A percentile compares a stretch with the other conserved stretches of the same genome.
Conservation (phyloP, 2,329 filamentous ascomycete genomes). For the Seiridium cupressi region DNA sequence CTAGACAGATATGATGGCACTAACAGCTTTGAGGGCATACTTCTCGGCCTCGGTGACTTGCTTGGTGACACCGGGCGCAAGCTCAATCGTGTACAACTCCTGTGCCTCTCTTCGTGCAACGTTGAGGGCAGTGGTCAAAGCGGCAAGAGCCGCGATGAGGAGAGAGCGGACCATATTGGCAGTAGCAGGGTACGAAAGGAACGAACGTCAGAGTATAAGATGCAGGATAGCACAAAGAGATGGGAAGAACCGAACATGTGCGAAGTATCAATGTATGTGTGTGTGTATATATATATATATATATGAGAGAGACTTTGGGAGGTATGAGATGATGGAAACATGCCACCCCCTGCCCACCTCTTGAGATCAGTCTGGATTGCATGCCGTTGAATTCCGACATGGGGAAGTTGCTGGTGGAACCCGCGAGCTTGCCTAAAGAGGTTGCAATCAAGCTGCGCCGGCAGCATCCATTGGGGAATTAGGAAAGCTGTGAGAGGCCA, state of each 20-base stretch:
- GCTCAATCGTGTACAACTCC: conserved; percentile 47
- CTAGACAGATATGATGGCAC: conserved; percentile 16
- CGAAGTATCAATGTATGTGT: neutral
- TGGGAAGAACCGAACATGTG: neutral
- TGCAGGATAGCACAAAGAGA: neutral
- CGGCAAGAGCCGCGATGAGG: conserved; percentile 19
- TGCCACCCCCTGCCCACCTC: too few species aligned
- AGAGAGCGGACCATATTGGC: conserved; percentile 19
- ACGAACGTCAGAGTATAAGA: neutral
- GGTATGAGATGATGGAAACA: too few species aligned
- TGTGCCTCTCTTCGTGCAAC: conserved; percentile 14
- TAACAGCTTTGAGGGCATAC: conserved; percentile 65
- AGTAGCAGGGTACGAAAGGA: neutral
- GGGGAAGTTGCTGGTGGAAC: too few species aligned
- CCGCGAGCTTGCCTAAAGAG: neutral
- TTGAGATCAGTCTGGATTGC: too few species aligned
- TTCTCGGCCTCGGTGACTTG: conserved; percentile 75
- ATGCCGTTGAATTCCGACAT: neutral
- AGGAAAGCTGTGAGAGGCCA: neutral
- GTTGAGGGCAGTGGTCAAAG: conserved; percentile 16
- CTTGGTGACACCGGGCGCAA: conserved; percentile 63
- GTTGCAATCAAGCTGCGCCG: neutral
- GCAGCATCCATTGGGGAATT: neutral
- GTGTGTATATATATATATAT: neutral
- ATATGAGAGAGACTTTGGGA: neutral